phyloP scores from a whole-genome alignment of 345 rosid species.

The Raphanus raphanistrum region DNA sequence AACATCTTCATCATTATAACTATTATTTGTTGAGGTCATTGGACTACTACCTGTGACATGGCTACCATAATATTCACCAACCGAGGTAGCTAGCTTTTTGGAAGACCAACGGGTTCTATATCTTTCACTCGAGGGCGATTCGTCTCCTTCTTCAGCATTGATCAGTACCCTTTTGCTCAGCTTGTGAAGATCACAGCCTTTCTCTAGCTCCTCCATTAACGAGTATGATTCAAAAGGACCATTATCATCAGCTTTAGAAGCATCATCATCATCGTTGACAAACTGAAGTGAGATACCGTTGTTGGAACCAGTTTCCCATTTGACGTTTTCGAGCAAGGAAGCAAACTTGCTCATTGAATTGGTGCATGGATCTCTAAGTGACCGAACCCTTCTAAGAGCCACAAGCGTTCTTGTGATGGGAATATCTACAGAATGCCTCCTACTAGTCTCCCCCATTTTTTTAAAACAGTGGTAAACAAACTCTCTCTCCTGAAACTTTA shows the following conservation, averaged over 20 bases:
- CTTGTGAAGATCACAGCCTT: slow-evolving; percentile 41
- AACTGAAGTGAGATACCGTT: slow-evolving; percentile 71
- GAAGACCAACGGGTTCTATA: slow-evolving; percentile 21
- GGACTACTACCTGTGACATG: slow-evolving; percentile 52
- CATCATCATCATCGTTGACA: slow-evolving; percentile 29
- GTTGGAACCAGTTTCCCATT: slow-evolving; percentile 82
- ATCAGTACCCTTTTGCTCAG: slow-evolving; percentile 12
- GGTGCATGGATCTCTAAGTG: slow-evolving; percentile 91
- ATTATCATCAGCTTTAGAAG: slow-evolving; percentile 31
- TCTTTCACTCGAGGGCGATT: slow-evolving; percentile 35
- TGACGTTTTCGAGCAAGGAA: slow-evolving; percentile 70
- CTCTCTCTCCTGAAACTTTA: slow-evolving; percentile 11
- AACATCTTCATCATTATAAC: slow-evolving; percentile 58
- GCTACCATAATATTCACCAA: slow-evolving; percentile 59
- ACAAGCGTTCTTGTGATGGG: slow-evolving; percentile 89
- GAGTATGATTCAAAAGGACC: slow-evolving; percentile 36
- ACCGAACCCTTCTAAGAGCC: slow-evolving; percentile 88
- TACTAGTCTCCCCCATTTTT: slow-evolving; percentile 61
- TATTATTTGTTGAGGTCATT: slow-evolving; percentile 48
- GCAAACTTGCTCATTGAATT: slow-evolving; percentile 93
- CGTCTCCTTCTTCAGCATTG: slow-evolving; percentile 23
- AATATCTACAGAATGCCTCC: slow-evolving; percentile 87
- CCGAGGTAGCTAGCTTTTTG: slow-evolving; percentile 35
- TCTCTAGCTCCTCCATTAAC: slow-evolving; percentile 40
- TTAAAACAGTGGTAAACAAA: slow-evolving; percentile 3